Evolutionary conservation across 306 rosid genomes (phyloP).

Genomic region (Dryas octopetala): DNA sequence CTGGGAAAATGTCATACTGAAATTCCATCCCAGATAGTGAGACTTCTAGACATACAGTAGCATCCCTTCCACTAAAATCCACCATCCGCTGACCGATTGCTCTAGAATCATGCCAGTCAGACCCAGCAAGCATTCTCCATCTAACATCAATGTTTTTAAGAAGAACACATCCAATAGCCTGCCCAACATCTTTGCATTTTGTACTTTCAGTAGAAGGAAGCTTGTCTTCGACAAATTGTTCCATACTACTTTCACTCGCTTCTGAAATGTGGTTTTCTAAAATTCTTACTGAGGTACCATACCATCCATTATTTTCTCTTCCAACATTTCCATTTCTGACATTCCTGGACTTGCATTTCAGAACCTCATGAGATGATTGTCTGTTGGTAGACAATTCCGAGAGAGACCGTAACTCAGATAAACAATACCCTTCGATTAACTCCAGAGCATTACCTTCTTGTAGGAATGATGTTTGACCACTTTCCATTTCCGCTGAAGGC

Average conservation of each 20-base stretch:
- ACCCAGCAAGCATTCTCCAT: conserved; percentile 86
- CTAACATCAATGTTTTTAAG: conserved; percentile 67
- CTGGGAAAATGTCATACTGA: conserved; percentile 73
- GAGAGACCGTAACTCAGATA: conserved; percentile 56
- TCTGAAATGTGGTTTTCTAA: conserved; percentile 80
- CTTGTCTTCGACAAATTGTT: conserved; percentile 33
- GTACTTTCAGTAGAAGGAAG: conserved; percentile 40
- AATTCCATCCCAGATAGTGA: conserved; percentile 62
- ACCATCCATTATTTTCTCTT: conserved; percentile 76
- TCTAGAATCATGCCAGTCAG: conserved; percentile 56
- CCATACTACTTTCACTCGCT: conserved; percentile 28
- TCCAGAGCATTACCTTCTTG: conserved; percentile 57
- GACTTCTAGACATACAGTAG: conserved; percentile 58
- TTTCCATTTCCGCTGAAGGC: conserved; percentile 50
- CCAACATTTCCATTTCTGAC: conserved; percentile 46
- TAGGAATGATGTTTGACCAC: conserved; percentile 49
- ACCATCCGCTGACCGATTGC: conserved; percentile 40
- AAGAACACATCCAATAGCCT: conserved; percentile 65
- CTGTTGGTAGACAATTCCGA: conserved; percentile 50
- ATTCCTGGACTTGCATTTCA: conserved; percentile 36
- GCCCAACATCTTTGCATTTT: conserved; percentile 29
- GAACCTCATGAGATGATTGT: conserved; percentile 46
- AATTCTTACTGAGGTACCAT: conserved; percentile 48
- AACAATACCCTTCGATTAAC: conserved; percentile 69
- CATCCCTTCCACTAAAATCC: conserved; percentile 51